Conservation (phyloP, 257 asterid genomes). For the Solanum acaule region DNA sequence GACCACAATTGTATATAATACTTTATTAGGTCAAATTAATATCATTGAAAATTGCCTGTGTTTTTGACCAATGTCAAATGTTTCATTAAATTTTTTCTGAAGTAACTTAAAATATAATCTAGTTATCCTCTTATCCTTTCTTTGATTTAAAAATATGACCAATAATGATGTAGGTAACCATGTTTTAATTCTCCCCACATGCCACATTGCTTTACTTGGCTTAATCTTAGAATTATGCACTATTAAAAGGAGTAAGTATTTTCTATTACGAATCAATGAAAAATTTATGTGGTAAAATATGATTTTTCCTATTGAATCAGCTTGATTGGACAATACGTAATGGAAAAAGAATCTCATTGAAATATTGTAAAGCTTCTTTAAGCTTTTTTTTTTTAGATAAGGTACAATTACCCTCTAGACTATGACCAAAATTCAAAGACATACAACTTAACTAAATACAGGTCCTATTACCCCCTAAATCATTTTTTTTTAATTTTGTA, state of each 20-base stretch:
- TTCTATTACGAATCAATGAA: too few relatives aligned
- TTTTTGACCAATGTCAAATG: background rate
- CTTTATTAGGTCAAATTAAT: constrained; percentile 2
- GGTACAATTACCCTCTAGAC: too few relatives aligned
- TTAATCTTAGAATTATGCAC: background rate
- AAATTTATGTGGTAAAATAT: too few relatives aligned
- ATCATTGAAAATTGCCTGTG: background rate
- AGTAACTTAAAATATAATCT: background rate
- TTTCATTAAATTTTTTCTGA: background rate
- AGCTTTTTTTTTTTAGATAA: background rate
- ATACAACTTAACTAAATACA: too few relatives aligned
- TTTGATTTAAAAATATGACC: background rate
- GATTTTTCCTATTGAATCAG: too few relatives aligned
- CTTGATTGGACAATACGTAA: too few relatives aligned
- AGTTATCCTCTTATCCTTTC: background rate
- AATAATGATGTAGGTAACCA: background rate
- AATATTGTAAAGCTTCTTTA: background rate
- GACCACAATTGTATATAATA: background rate
- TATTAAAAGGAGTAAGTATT: too few relatives aligned
- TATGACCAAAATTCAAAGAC: too few relatives aligned
- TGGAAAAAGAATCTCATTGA: background rate
- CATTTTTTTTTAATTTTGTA: background rate
- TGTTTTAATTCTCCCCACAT: too few relatives aligned
- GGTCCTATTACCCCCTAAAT: background rate
- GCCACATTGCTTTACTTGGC: background rate